These are phyloP conservation scores for Apiospora rasikravindrae DNA, from an alignment of 2,329 filamentous ascomycete genomes.

Conservation along the genomic window DNA sequence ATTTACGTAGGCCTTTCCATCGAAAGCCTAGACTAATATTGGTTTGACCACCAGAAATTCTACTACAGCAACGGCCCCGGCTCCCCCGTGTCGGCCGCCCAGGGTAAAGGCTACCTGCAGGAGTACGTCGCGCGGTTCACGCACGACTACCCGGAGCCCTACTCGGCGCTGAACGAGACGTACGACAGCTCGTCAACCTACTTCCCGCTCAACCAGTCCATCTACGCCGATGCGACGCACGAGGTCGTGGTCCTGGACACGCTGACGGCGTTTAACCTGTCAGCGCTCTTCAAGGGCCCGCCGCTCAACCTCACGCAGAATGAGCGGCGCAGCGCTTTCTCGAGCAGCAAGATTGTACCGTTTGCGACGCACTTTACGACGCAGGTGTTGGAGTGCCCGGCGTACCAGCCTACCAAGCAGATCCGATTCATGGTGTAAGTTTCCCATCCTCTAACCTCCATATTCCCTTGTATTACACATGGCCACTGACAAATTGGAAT, in stretches of 20 bases:
- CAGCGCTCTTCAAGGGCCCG: slow-evolving; percentile 37
- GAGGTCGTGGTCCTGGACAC: slow-evolving; percentile 44
- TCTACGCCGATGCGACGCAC: slow-evolving; percentile 49
- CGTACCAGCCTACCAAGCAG: slow-evolving; percentile 39
- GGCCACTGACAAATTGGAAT: not conserved
- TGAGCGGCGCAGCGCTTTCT: slow-evolving; percentile 33
- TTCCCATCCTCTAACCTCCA: too few species aligned
- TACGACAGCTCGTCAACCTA: slow-evolving; percentile 47
- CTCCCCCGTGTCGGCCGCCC: slow-evolving; percentile 40
- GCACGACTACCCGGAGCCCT: slow-evolving; percentile 34
- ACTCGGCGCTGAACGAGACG: slow-evolving; percentile 38
- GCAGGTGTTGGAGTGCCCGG: slow-evolving; percentile 40
- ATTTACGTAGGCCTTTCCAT: too few species aligned
- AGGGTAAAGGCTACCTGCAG: slow-evolving; percentile 40
- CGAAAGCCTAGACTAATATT: too few species aligned
- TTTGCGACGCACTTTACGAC: slow-evolving; percentile 41
- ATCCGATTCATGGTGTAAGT: slow-evolving; percentile 41
- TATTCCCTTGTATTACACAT: not conserved
- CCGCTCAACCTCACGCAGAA: slow-evolving; percentile 32
- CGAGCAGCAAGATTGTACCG: slow-evolving; percentile 39
- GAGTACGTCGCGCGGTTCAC: slow-evolving; percentile 40
- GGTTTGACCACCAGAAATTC: slow-evolving; percentile 31
- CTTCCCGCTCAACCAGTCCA: slow-evolving; percentile 49
- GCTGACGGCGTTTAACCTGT: slow-evolving; percentile 40
- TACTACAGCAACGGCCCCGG: slow-evolving; percentile 41